A percentile compares a stretch with the other conserved stretches of the same genome.
Conservation (phyloP, 1,139 yeast genomes). For the Blastobotrys apis region DNA sequence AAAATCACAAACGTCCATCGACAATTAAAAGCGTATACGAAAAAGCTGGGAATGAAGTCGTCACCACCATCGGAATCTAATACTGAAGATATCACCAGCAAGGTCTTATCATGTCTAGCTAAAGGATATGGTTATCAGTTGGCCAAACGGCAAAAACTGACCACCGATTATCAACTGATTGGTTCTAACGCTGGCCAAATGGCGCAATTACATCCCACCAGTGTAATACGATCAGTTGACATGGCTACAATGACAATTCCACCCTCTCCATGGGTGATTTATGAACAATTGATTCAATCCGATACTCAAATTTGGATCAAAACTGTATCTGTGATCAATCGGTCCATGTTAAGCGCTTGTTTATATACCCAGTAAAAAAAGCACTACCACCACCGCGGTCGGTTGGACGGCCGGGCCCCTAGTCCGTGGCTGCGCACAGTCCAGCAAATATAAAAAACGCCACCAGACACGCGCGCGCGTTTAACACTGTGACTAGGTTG, state of each 20-base stretch:
- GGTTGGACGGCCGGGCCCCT: no score
- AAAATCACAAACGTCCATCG: conserved; percentile 42
- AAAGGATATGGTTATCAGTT: conserved; percentile 8
- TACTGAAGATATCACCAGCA: neutral
- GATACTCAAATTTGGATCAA: conserved; percentile 4
- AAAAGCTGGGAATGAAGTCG: neutral
- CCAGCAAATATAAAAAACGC: no score
- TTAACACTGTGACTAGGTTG: no score
- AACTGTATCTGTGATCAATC: conserved; percentile 6
- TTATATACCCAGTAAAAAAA: neutral
- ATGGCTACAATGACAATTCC: neutral
- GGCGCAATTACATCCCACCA: conserved; percentile 4
- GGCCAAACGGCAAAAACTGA: conserved; percentile 6
- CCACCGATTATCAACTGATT: conserved; percentile 1
- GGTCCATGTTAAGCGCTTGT: conserved; percentile 6
- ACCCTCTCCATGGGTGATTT: conserved; percentile 11
- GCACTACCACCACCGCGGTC: neutral
- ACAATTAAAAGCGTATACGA: neutral
- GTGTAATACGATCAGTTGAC: conserved; percentile 1
- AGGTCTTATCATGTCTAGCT: neutral
- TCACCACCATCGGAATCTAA: neutral
- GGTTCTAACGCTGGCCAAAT: conserved; percentile 6
- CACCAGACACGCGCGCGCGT: no score
- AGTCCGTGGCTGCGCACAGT: no score
- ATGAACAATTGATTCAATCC: conserved; percentile 6